Base-by-base conservation (phyloP, 306 rosid species). In the Prunus armeniaca region DNA sequence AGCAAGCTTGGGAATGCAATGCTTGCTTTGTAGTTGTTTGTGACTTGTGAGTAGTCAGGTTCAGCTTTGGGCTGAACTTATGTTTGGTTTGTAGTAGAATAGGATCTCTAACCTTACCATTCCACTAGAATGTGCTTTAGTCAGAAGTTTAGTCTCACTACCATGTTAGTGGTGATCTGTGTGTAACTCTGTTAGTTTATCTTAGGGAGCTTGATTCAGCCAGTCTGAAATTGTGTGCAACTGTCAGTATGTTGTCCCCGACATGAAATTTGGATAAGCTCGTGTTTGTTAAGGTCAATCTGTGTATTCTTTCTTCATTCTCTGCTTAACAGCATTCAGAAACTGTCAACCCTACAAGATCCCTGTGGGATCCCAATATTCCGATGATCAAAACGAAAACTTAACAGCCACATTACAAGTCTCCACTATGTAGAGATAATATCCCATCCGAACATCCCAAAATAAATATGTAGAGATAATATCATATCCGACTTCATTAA, bases 21-120 rank as follows among this genome's bases (percentile, higher is more conserved):
- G 62, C 25, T 60, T 84, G 85, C 88, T 55, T 83, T 71, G 71
- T 74, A 82, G 79, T 82, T 84, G 80, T 60, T 79, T 88, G 77
- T 78, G 76, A 70, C 75, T 75, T 72, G 77, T 47, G 71, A 25
- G 67, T 17, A 13, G n/a, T 69, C 75, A 72, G 67, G 91, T 92
- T 92, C 96, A 92, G 95, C 82, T 85, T 82, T 75, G 87, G 87
- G 97, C 96, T 92, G 97, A 91, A 88, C 81, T 71, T 75, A 65
- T 76, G 72, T 73, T 83, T 70, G 79, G 55, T 78, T 72, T 82
- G 81, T 75, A 74, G 78, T 72, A 62, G 60, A 25, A 41, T 58
- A 57, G 67, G 78, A 82, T 63, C 57, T 85, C 88, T 82, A 82
- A 79, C 81, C 82, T 61, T 64, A 81, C 67, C 73, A 76, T 79